These are phyloP conservation scores for Ceratobasidium sp. DNA, from an alignment of 1,284 basidiomycete genomes.

Conservation along the genomic window DNA sequence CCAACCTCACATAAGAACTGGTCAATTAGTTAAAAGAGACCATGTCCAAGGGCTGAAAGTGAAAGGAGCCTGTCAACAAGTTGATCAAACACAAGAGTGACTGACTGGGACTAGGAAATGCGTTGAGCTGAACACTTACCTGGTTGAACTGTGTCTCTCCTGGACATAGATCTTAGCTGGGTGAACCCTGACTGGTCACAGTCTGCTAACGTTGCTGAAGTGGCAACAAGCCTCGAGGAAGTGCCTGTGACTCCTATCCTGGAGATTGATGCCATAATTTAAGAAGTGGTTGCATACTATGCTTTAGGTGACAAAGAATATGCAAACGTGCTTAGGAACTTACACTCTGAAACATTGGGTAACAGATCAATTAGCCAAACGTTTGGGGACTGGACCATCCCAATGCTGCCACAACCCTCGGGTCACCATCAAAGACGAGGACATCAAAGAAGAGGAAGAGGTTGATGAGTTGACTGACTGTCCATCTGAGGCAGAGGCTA, in stretches of 20 bases:
- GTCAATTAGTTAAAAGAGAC: not conserved
- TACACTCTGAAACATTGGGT: not conserved
- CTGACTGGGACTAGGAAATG: not conserved
- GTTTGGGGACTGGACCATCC: constrained; percentile 11
- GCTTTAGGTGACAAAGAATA: constrained; percentile 2
- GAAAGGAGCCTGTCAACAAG: not conserved
- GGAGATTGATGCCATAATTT: constrained; percentile 15
- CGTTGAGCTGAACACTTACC: not conserved
- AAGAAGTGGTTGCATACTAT: constrained; percentile 2
- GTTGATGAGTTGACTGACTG: not conserved
- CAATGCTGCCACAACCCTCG: not conserved
- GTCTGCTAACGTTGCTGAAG: no score
- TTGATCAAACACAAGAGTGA: no score
- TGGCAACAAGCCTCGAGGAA: no score
- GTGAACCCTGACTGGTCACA: not conserved
- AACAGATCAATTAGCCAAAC: not conserved
- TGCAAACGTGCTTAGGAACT: not conserved
- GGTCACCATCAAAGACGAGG: not conserved
- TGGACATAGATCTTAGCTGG: not conserved
- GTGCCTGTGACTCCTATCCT: no score
- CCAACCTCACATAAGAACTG: not conserved
- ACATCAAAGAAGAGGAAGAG: not conserved
- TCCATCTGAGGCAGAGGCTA: not conserved
- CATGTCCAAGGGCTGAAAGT: not conserved
- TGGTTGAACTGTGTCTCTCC: not conserved